A percentile compares a stretch with the other conserved stretches of the same genome.
Evolutionary conservation across 2,329 filamentous ascomycete genomes (phyloP).

Genomic region (Podosphaera fusca): DNA sequence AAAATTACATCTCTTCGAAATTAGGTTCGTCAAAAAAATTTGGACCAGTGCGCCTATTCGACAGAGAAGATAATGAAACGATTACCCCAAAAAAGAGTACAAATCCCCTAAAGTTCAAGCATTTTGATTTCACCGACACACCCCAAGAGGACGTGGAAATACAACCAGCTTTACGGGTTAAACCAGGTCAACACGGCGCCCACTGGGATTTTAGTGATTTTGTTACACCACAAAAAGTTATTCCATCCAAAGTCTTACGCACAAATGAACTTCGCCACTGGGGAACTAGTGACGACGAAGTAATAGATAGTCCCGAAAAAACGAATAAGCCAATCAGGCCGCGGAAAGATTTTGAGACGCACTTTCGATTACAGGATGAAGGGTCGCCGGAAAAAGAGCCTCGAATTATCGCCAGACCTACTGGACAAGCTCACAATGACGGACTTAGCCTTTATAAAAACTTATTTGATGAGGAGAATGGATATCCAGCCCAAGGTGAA

Average conservation of each 20-base stretch:
- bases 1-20: conserved; percentile 22
- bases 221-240: conserved; percentile 51
- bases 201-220: conserved; percentile 86
- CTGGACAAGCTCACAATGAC: conserved; percentile 38
- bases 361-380: conserved; percentile 70
- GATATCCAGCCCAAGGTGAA: conserved; percentile 7
- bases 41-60: conserved; percentile 37
- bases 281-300: conserved; percentile 45
- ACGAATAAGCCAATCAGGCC: conserved; percentile 37
- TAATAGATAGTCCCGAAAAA: conserved; percentile 32
- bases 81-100: conserved; percentile 27
- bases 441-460: conserved; percentile 56
- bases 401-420: conserved; percentile 23
- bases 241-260: conserved; percentile 34
- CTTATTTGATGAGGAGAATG: conserved; percentile 35
- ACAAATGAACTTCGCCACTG: conserved; percentile 55
- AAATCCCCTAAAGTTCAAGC: conserved; percentile 58
- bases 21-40: conserved; percentile 36
- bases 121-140: conserved; percentile 60
- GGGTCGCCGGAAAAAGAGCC: conserved; percentile 32
- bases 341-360: conserved; percentile 56
- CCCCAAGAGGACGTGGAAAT: conserved; percentile 17
- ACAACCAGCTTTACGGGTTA: conserved; percentile 12
- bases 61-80: conserved; percentile 23
- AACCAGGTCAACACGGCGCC: conserved; percentile 40